phyloP scores from a whole-genome alignment of 1,284 basidiomycete species.

The Ustilago hordei region DNA sequence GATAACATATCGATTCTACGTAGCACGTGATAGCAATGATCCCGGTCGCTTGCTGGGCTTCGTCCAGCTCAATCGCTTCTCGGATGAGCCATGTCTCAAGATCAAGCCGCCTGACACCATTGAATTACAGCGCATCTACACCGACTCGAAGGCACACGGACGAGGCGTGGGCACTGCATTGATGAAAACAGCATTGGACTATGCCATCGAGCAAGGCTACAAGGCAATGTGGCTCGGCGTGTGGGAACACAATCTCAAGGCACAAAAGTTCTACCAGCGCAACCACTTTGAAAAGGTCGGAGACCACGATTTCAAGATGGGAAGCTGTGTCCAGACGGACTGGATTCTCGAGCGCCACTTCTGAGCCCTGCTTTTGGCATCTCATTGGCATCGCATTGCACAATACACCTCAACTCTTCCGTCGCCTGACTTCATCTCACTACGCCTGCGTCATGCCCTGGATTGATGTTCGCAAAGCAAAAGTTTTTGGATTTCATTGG shows the following conservation, averaged over 20 bases:
- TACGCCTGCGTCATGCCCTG: too few relatives aligned
- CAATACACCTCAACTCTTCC: not conserved
- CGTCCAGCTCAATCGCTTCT: constrained; percentile 28
- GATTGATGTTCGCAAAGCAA: not conserved
- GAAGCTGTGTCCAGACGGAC: constrained; percentile 37
- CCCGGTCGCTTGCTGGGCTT: constrained; percentile 29
- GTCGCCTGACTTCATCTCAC: not conserved
- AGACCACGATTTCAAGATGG: constrained; percentile 34
- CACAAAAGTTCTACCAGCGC: constrained; percentile 34
- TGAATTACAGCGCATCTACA: constrained; percentile 49
- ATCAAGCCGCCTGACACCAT: constrained; percentile 30
- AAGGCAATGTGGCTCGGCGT: constrained; percentile 42
- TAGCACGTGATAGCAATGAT: constrained; percentile 15
- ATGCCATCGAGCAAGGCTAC: constrained; percentile 17
- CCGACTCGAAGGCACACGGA: constrained; percentile 31
- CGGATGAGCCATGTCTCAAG: constrained; percentile 33
- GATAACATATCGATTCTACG: constrained; percentile 24
- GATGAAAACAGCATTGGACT: constrained; percentile 18
- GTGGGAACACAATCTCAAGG: constrained; percentile 41
- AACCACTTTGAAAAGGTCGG: constrained; percentile 30
- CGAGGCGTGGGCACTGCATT: constrained; percentile 32
- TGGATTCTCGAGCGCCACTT: constrained; percentile 36
- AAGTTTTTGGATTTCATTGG: not conserved
- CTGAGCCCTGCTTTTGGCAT: not conserved
- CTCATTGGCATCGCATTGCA: not conserved